Evolutionary conservation across 164 flowering plant species (phyloP), one percentile per base, ranked within the genome.

Genomic region (Litsea cubeba): DNA sequence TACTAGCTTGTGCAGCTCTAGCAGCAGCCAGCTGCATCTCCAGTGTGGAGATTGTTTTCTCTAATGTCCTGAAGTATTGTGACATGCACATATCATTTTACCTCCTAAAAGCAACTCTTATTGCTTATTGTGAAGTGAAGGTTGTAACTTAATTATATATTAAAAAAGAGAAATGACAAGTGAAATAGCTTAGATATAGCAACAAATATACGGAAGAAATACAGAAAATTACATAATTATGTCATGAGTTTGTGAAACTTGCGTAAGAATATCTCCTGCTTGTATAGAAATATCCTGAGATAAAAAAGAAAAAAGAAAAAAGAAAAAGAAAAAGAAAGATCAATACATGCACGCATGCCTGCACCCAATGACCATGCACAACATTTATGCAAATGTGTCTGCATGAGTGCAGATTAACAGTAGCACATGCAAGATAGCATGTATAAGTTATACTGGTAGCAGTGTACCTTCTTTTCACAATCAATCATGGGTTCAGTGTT

Each of bases 1-100:
- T 76, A 62, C 81, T 85, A 5, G 74, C 81, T 83, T 83, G 87
- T 54, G 92, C 82, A 73, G 94, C 86, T 83, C 96, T 88, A 73
- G 93, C 90, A 24, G 91, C 85, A 58, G 93, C 94, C 60, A 95
- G 87, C 81, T 87, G 88, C 89, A 90, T 87, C 83, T 93, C 98
- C 70, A 95, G 72, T 24, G 92, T 77, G 51, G 98, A 91, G 75
- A 95, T 91, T 58, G 93, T 90, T 79, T 85, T 90, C 76, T 95
- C 98, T 72, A 95, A 81, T 30, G 86, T 83, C 93, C 99, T 95
- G 94, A 74, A 76, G 32, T 26, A 66, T 68, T 68, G 22, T 30
- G 12, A 64, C 71, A 62, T 20, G 68, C 25, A 35, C 10, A 8
- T 24, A 62, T 32, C 35, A 50, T n/a, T 5, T 5, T 23, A 54